Evolutionary conservation across 768 basidiomycete species (phyloP).

Genomic region (Tulasnella sp.): DNA sequence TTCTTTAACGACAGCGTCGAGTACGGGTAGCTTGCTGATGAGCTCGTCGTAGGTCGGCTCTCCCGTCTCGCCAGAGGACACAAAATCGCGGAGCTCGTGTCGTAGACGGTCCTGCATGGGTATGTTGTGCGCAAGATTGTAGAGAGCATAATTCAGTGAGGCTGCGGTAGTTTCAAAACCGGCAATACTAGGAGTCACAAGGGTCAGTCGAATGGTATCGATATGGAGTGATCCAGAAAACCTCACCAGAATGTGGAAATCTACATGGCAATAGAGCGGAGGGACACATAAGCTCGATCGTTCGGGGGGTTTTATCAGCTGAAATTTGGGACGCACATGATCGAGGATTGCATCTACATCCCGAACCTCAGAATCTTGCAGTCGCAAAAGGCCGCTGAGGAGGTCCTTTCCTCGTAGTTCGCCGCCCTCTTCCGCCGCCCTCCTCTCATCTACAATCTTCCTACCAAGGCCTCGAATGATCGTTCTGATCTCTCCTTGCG

Average conservation of each 20-base stretch:
- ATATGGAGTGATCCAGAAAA: background rate
- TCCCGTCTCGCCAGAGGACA: constrained; percentile 2
- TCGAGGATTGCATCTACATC: constrained; percentile 18
- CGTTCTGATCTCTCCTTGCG: constrained; percentile 23
- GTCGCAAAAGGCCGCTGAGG: background rate
- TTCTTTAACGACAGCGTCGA: constrained; percentile 37
- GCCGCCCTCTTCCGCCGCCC: background rate
- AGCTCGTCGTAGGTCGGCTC: constrained; percentile 31
- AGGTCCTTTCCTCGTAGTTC: constrained; percentile 13
- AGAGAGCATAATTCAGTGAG: constrained; percentile 31
- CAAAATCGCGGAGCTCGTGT: constrained; percentile 29
- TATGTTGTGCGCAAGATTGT: constrained; percentile 32
- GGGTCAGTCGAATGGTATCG: constrained; percentile 27
- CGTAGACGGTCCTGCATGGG: constrained; percentile 32
- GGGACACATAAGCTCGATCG: background rate
- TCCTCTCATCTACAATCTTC: background rate
- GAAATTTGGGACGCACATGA: constrained; percentile 5
- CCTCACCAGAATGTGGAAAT: constrained; percentile 12
- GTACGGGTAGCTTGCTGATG: constrained; percentile 30
- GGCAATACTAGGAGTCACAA: constrained; percentile 33
- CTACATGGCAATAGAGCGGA: too few species aligned
- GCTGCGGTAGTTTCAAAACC: constrained; percentile 36
- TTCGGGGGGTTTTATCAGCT: too few species aligned
- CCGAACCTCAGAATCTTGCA: background rate
- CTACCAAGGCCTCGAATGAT: constrained; percentile 20